Base-by-base conservation (phyloP, 495 filamentous ascomycete species). In the Penicilliopsis zonata region DNA sequence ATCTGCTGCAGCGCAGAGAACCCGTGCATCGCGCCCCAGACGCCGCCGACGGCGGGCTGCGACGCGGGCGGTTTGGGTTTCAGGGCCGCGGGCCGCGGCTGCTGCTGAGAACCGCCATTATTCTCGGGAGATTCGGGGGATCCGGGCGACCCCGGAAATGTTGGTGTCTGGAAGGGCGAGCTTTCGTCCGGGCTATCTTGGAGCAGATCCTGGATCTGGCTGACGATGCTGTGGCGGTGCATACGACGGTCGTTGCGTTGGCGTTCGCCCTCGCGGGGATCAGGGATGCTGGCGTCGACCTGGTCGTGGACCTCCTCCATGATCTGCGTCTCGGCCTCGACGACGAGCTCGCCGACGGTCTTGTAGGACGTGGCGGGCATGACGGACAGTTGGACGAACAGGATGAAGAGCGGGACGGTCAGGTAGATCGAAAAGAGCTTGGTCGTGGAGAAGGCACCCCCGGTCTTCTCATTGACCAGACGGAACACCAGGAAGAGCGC, bases 11-110 rank as follows among this genome's bases (percentile, higher is more conserved):
- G 40, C 0, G 84, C 82, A 3, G 79, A 70, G 27, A 61, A 63
- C 13, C 78, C 78, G 52, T 98, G 90, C 55, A 95, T 72, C 12
- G 78, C 80, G 16, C 90, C 90, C 82, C 83, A 94, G 29, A 95
- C 78, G 13, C 86, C 87, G 19, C 63, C 73, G 33, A 66, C 65
- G 43, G 74, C 77, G 52, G n/a, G n/a, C n/a, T n/a, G n/a, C n/a
- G n/a, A n/a, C n/a, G n/a, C n/a, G n/a, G n/a, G n/a, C n/a, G n/a
- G n/a, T n/a, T n/a, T 53, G 49, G 50, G 65, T 77, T 38, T 55
- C 67, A 49, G 72, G 67, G 34, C 19, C 28, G 41, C 34, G 31
- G 38, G 43, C 13, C 39, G 34, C 7, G 31, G 30, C 44, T 18
- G 34, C 36, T 34, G 21, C 38, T 38, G 37, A 54, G 46, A 18